These are phyloP conservation scores for Euphorbia schlechtendalii DNA, from an alignment of 441 rosid genomes.

Conservation along the genomic window DNA sequence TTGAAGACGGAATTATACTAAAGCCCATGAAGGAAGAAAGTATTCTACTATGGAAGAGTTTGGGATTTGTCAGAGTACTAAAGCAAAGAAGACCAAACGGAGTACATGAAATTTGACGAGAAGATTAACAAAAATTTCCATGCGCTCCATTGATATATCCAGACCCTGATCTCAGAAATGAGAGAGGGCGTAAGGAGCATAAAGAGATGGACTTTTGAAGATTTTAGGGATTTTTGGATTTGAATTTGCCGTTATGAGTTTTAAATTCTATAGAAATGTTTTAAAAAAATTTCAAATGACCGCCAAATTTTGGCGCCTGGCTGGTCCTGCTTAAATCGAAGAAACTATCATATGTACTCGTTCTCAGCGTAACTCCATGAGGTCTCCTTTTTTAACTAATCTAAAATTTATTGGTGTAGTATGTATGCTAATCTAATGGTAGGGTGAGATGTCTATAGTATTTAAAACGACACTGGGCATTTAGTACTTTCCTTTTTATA, in stretches of 20 bases:
- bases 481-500: too few species aligned
- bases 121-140: not conserved
- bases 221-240: not conserved
- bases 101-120: conserved; percentile 20
- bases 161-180: conserved; percentile 17
- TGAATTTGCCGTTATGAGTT: conserved; percentile 3
- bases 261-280: conserved; percentile 7
- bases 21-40: not conserved
- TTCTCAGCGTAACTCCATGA: not conserved
- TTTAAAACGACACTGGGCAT: too few species aligned
- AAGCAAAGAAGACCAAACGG: not conserved
- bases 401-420: too few species aligned
- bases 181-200: not conserved
- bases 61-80: not conserved
- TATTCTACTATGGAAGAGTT: too few species aligned
- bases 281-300: conserved; percentile 12
- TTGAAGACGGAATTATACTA: not conserved
- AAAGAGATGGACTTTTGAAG: not conserved
- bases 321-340: too few species aligned
- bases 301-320: conserved; percentile 31
- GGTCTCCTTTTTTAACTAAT: not conserved
- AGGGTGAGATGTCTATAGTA: too few species aligned
- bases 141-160: not conserved
- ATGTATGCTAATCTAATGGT: too few species aligned
- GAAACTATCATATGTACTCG: not conserved